Conservation (phyloP, 2,329 filamentous ascomycete species). For the Lizonia empirigonia region DNA sequence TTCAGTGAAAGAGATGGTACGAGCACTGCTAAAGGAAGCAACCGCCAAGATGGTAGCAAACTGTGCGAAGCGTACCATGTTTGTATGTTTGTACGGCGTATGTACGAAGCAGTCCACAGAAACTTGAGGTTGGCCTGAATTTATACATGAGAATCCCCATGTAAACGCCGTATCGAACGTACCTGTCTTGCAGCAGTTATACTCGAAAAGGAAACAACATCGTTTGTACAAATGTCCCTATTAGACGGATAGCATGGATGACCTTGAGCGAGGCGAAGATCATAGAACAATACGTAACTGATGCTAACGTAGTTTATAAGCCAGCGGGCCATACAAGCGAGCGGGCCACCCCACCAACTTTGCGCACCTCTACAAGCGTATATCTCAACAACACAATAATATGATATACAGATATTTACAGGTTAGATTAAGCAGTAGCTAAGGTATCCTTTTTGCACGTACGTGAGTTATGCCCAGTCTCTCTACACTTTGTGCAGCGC, state of each 20-base stretch:
- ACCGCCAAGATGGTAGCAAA: slow-evolving; percentile 31
- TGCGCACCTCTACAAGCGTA: no score
- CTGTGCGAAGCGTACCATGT: slow-evolving; percentile 32
- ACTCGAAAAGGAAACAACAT: slow-evolving; percentile 21
- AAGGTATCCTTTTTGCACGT: no score
- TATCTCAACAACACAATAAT: no score
- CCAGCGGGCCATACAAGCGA: no score
- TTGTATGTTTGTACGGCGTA: not conserved
- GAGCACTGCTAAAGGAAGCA: slow-evolving; percentile 25
- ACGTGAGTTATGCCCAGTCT: no score
- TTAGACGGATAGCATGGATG: not conserved
- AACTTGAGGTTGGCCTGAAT: not conserved
- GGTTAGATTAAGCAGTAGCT: no score
- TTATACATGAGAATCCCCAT: slow-evolving; percentile 1
- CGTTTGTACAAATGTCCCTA: not conserved
- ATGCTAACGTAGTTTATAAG: no score
- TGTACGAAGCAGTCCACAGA: not conserved
- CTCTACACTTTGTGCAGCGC: no score
- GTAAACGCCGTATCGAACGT: not conserved
- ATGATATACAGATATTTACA: no score
- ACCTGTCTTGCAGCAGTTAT: slow-evolving; percentile 17
- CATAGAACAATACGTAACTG: not conserved
- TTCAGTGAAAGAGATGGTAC: slow-evolving; percentile 33
- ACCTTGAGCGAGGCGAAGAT: not conserved
- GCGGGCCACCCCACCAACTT: no score